These are phyloP conservation scores for Colletotrichum spaethianum DNA, from an alignment of 2,329 filamentous ascomycete genomes.

Conservation along the genomic window DNA sequence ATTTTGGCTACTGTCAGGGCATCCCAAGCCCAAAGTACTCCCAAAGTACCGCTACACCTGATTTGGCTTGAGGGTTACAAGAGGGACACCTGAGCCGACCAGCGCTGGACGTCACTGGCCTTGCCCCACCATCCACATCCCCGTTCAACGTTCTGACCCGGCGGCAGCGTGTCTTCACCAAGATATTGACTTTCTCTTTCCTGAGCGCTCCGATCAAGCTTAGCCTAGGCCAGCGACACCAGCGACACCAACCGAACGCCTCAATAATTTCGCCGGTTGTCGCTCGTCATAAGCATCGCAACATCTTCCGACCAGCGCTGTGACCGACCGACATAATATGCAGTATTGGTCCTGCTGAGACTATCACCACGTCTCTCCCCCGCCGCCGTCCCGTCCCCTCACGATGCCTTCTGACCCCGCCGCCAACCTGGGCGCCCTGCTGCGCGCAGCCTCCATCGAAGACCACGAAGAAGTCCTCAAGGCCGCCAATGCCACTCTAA, in stretches of 20 bases:
- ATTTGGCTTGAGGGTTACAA: constrained; percentile 13
- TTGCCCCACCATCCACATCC: constrained; percentile 32
- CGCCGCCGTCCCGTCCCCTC: constrained; percentile 10
- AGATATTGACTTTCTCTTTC: background rate
- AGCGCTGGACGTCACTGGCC: constrained; percentile 19
- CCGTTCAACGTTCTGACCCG: constrained; percentile 8
- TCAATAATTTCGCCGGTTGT: background rate
- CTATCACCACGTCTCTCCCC: constrained; percentile 6
- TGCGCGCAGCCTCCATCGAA: constrained; percentile 69
- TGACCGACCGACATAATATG: constrained; percentile 12
- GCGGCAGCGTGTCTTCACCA: constrained; percentile 23
- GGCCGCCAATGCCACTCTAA: constrained; percentile 73
- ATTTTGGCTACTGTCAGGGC: constrained; percentile 4
- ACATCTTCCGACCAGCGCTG: background rate
- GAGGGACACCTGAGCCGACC: background rate
- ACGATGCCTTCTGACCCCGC: constrained; percentile 61
- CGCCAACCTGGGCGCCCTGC: constrained; percentile 66
- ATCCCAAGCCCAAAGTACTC: background rate
- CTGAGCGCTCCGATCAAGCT: background rate
- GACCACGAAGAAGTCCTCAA: constrained; percentile 83
- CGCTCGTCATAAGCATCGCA: background rate
- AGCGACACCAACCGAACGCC: background rate
- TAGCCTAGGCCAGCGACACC: constrained; percentile 10
- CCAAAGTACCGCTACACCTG: background rate
- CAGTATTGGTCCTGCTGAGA: constrained; percentile 6